Conservation (phyloP, 2,329 filamentous ascomycete genomes). For the Aspergillus novofumigatus region DNA sequence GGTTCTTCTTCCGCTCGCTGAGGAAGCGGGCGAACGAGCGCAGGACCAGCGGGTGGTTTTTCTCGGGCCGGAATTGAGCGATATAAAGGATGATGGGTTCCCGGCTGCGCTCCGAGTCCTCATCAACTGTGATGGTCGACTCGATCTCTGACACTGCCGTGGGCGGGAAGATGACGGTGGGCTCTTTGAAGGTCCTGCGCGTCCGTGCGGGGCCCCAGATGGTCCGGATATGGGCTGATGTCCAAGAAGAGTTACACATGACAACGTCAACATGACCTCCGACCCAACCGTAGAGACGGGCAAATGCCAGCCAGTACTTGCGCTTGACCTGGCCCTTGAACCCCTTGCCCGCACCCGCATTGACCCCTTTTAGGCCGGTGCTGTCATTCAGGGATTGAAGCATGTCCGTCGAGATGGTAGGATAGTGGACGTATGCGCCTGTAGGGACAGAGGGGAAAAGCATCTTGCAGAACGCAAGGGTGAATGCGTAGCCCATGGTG, state of each 20-base stretch:
- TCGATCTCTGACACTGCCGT: constrained; percentile 85
- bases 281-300: constrained; percentile 73
- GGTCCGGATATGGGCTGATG: constrained; percentile 72
- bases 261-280: constrained; percentile 84
- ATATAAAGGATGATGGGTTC: constrained; percentile 81
- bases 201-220: constrained; percentile 64
- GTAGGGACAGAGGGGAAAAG: constrained; percentile 79
- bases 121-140: constrained; percentile 66
- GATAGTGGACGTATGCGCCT: constrained; percentile 94
- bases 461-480: constrained; percentile 74
- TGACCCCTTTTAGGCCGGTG: constrained; percentile 65
- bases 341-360: constrained; percentile 77
- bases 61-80: constrained; percentile 94
- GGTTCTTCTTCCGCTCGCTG: constrained; percentile 48
- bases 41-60: constrained; percentile 86
- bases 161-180: constrained; percentile 79
- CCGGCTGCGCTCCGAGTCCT: constrained; percentile 63
- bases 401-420: constrained; percentile 98
- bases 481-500: constrained; percentile 97
- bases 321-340: constrained; percentile 67
- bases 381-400: constrained; percentile 70
- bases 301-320: constrained; percentile 83
- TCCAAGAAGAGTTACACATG: constrained; percentile 98
- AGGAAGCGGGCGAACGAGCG: constrained; percentile 77
- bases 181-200: constrained; percentile 41